Evolutionary conservation across 1,284 basidiomycete genomes (phyloP).

Genomic region (Gomphus bonarii): DNA sequence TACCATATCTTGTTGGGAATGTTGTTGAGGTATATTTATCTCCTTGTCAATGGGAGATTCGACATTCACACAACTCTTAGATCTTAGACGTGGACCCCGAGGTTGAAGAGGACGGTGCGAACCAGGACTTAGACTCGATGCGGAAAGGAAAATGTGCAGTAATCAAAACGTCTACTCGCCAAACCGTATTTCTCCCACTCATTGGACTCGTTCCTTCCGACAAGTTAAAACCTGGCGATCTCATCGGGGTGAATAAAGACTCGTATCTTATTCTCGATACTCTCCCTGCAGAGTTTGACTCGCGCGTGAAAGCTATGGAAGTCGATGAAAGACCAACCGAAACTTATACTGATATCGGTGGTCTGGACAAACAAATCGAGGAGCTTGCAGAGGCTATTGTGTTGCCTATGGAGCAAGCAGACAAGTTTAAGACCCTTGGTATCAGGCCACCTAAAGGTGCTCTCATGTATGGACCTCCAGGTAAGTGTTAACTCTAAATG

Average conservation of each 20-base stretch:
- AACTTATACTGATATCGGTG: constrained; percentile 73
- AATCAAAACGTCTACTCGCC: constrained; percentile 96
- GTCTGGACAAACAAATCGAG: constrained; percentile 77
- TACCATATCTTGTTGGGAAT: constrained; percentile 97
- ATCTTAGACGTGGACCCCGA: constrained; percentile 94
- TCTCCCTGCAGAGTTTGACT: constrained; percentile 68
- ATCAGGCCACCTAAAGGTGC: constrained; percentile 74
- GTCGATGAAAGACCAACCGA: constrained; percentile 78
- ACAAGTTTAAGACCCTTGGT: constrained; percentile 75
- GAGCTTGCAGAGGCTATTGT: constrained; percentile 76
- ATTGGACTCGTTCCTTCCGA: constrained; percentile 94
- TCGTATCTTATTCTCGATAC: constrained; percentile 97
- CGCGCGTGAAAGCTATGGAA: constrained; percentile 86
- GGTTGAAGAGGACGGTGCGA: constrained; percentile 87
- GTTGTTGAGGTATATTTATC: constrained; percentile 73
- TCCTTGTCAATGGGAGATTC: background rate
- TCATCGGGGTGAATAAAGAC: constrained; percentile 99
- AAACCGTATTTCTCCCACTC: constrained; percentile 96
- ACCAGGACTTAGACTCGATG: constrained; percentile 88
- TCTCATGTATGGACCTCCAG: constrained; percentile 74
- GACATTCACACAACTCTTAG: constrained; percentile 30
- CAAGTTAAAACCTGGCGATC: constrained; percentile 81
- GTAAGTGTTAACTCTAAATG: constrained; percentile 25
- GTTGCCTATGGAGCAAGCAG: constrained; percentile 72
- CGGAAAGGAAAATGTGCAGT: constrained; percentile 97